Evolutionary conservation across 176 grass and related monocot species (phyloP).

Genomic region (Thalia dealbata): DNA sequence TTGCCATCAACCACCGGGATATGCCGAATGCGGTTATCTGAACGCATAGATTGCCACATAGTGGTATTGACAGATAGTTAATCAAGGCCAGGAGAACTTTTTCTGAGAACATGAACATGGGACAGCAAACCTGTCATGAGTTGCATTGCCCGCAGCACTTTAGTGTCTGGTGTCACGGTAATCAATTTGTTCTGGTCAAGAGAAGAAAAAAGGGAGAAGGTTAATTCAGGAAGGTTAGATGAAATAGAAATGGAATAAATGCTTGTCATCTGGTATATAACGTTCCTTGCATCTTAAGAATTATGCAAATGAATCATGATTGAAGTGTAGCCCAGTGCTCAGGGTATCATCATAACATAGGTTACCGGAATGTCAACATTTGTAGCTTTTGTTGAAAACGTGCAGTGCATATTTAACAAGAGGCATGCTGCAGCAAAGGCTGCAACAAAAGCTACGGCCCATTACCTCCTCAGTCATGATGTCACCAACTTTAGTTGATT

Average conservation of each 20-base stretch:
- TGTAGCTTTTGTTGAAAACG: not conserved
- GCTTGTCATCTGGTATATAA: not conserved
- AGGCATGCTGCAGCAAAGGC: too few relatives aligned
- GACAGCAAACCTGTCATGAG: slow-evolving; percentile 81
- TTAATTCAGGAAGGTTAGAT: not conserved
- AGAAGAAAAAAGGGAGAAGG: not conserved
- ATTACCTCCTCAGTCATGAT: slow-evolving; percentile 99
- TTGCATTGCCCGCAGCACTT: slow-evolving; percentile 87
- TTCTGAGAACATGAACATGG: not conserved
- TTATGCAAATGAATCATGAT: not conserved
- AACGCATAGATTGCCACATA: not conserved
- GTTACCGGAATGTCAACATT: not conserved
- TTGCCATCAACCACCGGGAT: slow-evolving; percentile 68
- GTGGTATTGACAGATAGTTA: too few relatives aligned
- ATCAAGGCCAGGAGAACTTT: not conserved
- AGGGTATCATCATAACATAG: too few relatives aligned
- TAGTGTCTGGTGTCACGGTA: slow-evolving; percentile 72
- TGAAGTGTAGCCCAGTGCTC: not conserved
- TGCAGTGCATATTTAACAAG: not conserved
- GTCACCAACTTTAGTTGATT: slow-evolving; percentile 98
- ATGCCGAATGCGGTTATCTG: slow-evolving; percentile 89
- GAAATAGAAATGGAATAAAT: not conserved
- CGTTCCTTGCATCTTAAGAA: not conserved
- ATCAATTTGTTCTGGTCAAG: slow-evolving; percentile 78
- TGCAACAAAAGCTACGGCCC: not conserved